Evolutionary conservation across 1,284 basidiomycete species (phyloP), one percentile per base, ranked within the genome.

Genomic region (Chondrostereum purpureum): DNA sequence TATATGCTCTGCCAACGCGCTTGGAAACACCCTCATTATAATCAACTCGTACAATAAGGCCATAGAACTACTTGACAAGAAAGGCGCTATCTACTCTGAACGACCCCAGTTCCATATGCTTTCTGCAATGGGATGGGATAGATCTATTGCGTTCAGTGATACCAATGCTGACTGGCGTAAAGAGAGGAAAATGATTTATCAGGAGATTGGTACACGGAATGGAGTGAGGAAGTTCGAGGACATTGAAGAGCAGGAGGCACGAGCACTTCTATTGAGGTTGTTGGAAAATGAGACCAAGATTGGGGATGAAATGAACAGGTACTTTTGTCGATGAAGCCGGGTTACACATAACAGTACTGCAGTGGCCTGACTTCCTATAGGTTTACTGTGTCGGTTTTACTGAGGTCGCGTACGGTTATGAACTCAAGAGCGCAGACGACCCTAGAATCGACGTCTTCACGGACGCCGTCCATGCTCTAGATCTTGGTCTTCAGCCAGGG

Each of bases 91-190:
- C 18, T 58, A 60, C 46, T 59, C 59, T 18, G 57, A 59, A 47
- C 53, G 62, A 17, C 56, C 56, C 4, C 42, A 49, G 4, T 42
- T 52, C 24, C 53, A 47, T 3, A 50, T 58, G 50, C 52, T 50
- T 10, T 53, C 53, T 4, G 52, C 53, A 33, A 43, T 51, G 10
- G 57, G 57, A 1, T 58, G 55, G 50, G 48, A 52, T n/a, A 53
- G 55, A 21, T 47, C 47, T 0, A 46, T 57, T 2, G 43, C 49
- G 1, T 42, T 58, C 4, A 11, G 35, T 12, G 43, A 58, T 68
- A 21, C 62, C 73, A 46, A 66, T 66, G 34, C 64, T 62, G 19
- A 55, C 66, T 4, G 53, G 55, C 20, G 50, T 46, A 24, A 51
- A 51, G 19, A 38, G 40, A 8, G 27, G 24, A 51, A 51, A 14